These are phyloP conservation scores for Lactarius indigo DNA, from an alignment of 768 basidiomycete genomes.

Conservation along the genomic window DNA sequence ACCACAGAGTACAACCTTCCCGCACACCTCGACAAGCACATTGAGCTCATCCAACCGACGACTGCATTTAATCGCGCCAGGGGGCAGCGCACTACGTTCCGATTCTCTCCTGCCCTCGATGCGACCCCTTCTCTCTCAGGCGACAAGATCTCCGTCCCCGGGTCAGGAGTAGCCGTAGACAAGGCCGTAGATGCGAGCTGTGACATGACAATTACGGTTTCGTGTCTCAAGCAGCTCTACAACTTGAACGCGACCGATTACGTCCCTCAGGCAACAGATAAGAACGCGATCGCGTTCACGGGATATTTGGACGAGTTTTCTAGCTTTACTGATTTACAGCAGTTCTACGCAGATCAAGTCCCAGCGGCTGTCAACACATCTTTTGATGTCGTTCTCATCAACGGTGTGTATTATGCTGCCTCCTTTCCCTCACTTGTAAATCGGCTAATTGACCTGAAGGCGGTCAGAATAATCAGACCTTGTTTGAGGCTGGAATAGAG, in stretches of 20 bases:
- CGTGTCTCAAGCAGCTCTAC: constrained; percentile 36
- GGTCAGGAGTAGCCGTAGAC: not conserved
- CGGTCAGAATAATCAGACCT: constrained; percentile 56
- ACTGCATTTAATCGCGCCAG: constrained; percentile 53
- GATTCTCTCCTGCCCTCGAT: constrained; percentile 22
- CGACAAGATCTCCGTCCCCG: constrained; percentile 1
- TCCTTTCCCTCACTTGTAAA: not conserved
- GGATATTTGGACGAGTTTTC: constrained; percentile 37
- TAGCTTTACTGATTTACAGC: constrained; percentile 32
- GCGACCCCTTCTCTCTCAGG: not conserved
- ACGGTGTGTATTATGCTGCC: constrained; percentile 38
- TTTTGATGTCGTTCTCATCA: constrained; percentile 52
- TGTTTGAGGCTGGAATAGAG: constrained; percentile 52
- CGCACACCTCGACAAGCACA: constrained; percentile 41
- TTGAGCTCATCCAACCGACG: constrained; percentile 63
- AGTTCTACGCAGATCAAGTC: constrained; percentile 33
- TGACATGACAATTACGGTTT: constrained; percentile 35
- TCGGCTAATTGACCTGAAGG: constrained; percentile 30
- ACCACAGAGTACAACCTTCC: constrained; percentile 62
- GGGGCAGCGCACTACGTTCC: constrained; percentile 38
- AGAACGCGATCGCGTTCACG: constrained; percentile 35
- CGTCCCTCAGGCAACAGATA: constrained; percentile 26
- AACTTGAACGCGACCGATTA: constrained; percentile 34
- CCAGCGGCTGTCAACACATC: constrained; percentile 38
- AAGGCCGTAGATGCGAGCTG: constrained; percentile 34